Base-by-base conservation (phyloP, 1,284 basidiomycete genomes). In the Melampsora americana region DNA sequence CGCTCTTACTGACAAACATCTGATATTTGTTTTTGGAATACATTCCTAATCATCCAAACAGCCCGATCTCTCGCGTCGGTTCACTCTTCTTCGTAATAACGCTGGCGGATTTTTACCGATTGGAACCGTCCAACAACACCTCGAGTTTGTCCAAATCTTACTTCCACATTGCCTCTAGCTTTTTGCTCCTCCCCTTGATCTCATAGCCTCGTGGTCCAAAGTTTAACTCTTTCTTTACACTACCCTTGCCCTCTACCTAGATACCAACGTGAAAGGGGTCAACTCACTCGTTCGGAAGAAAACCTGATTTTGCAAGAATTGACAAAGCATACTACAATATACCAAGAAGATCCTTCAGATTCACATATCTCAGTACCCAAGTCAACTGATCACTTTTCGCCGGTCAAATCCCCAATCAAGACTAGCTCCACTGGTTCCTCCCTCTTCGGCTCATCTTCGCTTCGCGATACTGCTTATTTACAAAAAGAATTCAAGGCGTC, bases 51-150 rank as follows among this genome's bases (percentile, higher is more conserved):
- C 35, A 35, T 35, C 35, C 35, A 3, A 35, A 35, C 18, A 74
- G 72, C 72, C 65, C 12, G 72, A 66, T 44, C 59, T 74, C n/a
- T 56, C 72, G 3, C 72, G 72, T 30, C 65, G 72, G 32, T 74
- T 74, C 50, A 74, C 72, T 12, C 30, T 74, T 1, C 26, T 74
- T 20, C 50, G 72, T 44, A 67, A 44, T 2, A 66, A 59, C 18
- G 50, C 18, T 28, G 72, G 72, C n/a, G 64, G 67, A 28, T 65
- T 74, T 18, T 32, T 74, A 11, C 50, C 72, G 20, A 56, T 66
- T 28, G 42, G 65, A 46, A 67, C 39, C 39, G 66, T 74, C 46
- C 65, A 62, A 14, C 23, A 66, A 35, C 65, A 35, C 28, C 16
- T 74, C 16, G 56, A 62, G 72, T 74, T 9, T 23, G 62, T 32